A percentile compares a stretch with the other conserved stretches of the same genome.
Conservation (phyloP, 306 rosid genomes). For the Gleditsia sinensis region DNA sequence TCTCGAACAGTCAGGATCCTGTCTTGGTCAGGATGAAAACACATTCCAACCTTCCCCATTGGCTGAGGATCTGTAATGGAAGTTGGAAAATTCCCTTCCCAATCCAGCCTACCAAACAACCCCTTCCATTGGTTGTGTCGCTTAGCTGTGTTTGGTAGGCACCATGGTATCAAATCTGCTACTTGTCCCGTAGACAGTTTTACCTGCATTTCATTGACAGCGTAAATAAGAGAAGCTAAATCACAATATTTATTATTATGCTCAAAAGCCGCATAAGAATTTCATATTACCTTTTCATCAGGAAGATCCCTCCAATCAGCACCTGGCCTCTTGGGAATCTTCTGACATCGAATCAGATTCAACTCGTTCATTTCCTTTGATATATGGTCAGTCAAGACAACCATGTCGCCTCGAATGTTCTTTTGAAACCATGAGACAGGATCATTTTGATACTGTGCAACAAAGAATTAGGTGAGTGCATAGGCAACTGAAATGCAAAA, state of each 20-base stretch:
- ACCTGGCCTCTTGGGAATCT: conserved; percentile 89
- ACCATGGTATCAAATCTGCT: conserved; percentile 94
- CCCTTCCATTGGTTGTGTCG: conserved; percentile 99
- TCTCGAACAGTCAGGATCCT: conserved; percentile 92
- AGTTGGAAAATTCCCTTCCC: conserved; percentile 98
- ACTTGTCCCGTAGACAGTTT: conserved; percentile 76
- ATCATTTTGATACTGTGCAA: conserved; percentile 67
- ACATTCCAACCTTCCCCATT: conserved; percentile 99
- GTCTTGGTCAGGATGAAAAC: conserved; percentile 98
- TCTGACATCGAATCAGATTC: conserved; percentile 84
- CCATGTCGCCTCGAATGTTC: conserved; percentile 75
- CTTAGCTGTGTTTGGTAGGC: conserved; percentile 97
- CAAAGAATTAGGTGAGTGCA: conserved; percentile 19
- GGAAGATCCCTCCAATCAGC: conserved; percentile 97
- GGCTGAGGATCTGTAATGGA: conserved; percentile 97
- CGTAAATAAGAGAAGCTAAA: conserved; percentile 20
- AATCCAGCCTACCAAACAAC: conserved; percentile 88
- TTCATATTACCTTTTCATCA: conserved; percentile 71
- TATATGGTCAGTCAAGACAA: conserved; percentile 79
- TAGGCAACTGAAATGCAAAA: not conserved
- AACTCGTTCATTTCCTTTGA: conserved; percentile 97
- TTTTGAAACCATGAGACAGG: conserved; percentile 92
- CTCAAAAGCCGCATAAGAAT: conserved; percentile 1
- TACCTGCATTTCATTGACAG: conserved; percentile 52
- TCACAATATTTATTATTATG: no score